Evolutionary conservation across 495 filamentous ascomycete genomes (phyloP).

Genomic region (Friedmanniomyces endolithicus): DNA sequence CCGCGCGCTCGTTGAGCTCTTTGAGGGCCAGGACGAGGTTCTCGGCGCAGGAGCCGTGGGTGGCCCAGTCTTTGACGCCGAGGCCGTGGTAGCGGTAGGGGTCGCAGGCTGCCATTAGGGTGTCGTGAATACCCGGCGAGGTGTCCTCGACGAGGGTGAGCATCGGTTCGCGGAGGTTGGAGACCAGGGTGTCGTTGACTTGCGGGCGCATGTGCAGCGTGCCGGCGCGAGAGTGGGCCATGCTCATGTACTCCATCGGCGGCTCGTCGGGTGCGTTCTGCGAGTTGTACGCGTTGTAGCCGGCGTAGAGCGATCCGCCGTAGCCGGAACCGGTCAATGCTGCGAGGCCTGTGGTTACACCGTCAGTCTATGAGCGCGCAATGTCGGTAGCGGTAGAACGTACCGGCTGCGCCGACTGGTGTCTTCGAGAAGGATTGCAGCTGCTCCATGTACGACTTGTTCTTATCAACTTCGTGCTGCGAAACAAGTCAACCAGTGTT

Average conservation of each 20-base stretch:
- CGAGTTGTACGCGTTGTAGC: conserved; percentile 29
- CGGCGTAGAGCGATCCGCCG: conserved; percentile 28
- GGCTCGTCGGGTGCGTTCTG: conserved; percentile 7
- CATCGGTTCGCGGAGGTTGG: conserved; percentile 29
- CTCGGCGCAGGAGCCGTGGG: conserved; percentile 31
- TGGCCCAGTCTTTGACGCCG: conserved; percentile 27
- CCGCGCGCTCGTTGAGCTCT: conserved; percentile 30
- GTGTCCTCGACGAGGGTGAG: conserved; percentile 32
- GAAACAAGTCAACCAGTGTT: not conserved
- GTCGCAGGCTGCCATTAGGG: conserved; percentile 32
- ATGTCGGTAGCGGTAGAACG: conserved; percentile 16
- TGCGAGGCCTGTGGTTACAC: conserved; percentile 8
- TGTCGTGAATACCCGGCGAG: conserved; percentile 30
- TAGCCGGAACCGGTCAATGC: conserved; percentile 26
- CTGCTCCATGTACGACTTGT: conserved; percentile 32
- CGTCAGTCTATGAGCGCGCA: conserved; percentile 3
- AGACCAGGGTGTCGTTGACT: conserved; percentile 26
- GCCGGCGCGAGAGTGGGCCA: conserved; percentile 28
- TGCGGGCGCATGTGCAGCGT: conserved; percentile 25
- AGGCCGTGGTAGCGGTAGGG: conserved; percentile 25
- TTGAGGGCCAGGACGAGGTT: conserved; percentile 33
- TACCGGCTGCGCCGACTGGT: conserved; percentile 29
- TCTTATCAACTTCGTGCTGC: conserved; percentile 27
- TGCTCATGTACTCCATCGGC: conserved; percentile 30
- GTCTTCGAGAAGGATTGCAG: conserved; percentile 33